Conservation (phyloP, 2,329 filamentous ascomycete genomes). For the Aspergillus vadensis region DNA sequence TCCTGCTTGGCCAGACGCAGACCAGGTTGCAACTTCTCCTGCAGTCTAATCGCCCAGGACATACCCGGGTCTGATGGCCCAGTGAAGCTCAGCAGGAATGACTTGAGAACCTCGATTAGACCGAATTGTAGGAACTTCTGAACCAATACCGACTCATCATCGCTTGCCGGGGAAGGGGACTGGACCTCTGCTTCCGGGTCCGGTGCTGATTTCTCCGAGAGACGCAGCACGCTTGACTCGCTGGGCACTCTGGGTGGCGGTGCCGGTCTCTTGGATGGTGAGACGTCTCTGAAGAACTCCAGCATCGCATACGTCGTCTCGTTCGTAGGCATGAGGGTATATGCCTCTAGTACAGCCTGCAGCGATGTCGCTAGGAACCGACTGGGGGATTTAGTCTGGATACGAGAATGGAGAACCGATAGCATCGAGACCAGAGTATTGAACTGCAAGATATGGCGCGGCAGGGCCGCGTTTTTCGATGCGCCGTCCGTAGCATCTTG, state of each 20-base stretch:
- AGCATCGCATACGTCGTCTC: constrained; percentile 61
- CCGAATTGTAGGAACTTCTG: constrained; percentile 63
- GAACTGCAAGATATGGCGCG: constrained; percentile 41
- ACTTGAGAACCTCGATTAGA: constrained; percentile 62
- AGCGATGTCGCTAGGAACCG: constrained; percentile 66
- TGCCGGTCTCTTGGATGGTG: constrained; percentile 59
- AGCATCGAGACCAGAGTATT: constrained; percentile 54
- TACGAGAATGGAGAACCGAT: constrained; percentile 59
- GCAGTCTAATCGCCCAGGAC: constrained; percentile 53
- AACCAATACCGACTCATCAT: constrained; percentile 55
- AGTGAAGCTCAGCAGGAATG: constrained; percentile 54
- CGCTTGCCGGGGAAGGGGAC: constrained; percentile 38
- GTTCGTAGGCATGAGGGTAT: constrained; percentile 57
- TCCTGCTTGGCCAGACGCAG: constrained; percentile 52
- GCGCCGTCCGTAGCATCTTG: constrained; percentile 18
- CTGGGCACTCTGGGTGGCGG: constrained; percentile 61
- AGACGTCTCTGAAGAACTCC: constrained; percentile 59
- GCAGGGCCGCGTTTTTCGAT: constrained; percentile 17
- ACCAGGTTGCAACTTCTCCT: constrained; percentile 59
- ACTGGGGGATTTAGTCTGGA: constrained; percentile 66
- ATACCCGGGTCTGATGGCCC: constrained; percentile 41
- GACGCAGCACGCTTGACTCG: constrained; percentile 43
- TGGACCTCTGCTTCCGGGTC: constrained; percentile 60
- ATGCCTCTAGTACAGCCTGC: constrained; percentile 62
- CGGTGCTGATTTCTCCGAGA: constrained; percentile 45